phyloP scores from a whole-genome alignment of 139 green algal genomes.

The Zygnema cylindricum region DNA sequence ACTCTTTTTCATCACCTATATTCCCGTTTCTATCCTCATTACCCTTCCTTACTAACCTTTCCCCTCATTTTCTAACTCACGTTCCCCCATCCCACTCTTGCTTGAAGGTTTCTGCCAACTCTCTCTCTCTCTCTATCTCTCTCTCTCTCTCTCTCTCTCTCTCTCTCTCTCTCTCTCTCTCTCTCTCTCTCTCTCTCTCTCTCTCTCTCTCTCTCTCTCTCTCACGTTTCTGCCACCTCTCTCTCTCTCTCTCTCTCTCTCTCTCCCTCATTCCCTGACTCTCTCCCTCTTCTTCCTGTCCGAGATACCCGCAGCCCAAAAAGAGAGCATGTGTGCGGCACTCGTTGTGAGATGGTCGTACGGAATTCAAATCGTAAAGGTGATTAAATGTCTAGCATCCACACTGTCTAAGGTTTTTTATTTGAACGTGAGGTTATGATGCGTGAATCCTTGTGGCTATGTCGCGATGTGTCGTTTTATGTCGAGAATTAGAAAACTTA shows the following conservation, averaged over 20 bases:
- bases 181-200: no score
- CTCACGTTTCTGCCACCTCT: neutral
- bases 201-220: conserved; percentile 8
- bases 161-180: neutral
- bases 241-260: neutral
- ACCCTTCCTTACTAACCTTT: neutral
- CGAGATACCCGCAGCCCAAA: neutral
- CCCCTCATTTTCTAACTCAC: no score
- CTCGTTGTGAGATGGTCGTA: neutral
- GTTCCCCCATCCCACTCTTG: neutral
- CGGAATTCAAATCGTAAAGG: neutral
- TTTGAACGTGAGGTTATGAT: no score
- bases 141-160: neutral
- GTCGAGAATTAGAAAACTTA: no score
- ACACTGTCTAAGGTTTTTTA: no score
- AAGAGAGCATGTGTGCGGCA: neutral
- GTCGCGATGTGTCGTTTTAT: no score
- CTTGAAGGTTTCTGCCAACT: neutral
- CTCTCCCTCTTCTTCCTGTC: neutral
- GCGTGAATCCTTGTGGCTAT: no score
- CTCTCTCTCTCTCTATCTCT: neutral
- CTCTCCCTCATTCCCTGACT: neutral
- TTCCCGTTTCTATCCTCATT: no score
- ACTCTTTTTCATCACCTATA: no score
- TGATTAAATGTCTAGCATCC: no score